phyloP scores from a whole-genome alignment of 352 stramenopile genomes.

The Pythium diclinum region DNA sequence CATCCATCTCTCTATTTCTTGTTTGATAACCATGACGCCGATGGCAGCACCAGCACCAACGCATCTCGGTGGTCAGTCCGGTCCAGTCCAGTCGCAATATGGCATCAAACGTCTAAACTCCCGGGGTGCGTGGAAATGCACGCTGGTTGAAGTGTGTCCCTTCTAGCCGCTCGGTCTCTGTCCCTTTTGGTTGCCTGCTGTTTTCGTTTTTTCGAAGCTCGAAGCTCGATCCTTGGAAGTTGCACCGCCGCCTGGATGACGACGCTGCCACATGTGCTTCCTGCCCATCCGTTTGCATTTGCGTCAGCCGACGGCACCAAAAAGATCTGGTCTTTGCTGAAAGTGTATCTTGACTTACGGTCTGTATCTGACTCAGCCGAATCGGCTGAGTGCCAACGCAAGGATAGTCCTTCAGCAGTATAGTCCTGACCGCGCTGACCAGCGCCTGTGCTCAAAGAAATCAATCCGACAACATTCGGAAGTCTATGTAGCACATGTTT shows the following conservation, averaged over 20 bases:
- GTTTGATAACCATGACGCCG: background rate
- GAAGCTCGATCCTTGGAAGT: background rate
- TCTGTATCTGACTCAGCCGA: too few relatives aligned
- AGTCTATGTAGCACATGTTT: too few relatives aligned
- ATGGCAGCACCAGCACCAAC: background rate
- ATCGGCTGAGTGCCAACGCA: too few relatives aligned
- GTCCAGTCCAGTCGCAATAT: background rate
- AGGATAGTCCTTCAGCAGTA: too few relatives aligned
- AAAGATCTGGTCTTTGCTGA: background rate
- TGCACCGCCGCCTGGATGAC: background rate
- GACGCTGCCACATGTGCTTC: background rate
- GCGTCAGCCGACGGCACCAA: background rate
- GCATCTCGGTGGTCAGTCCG: background rate
- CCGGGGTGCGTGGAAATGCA: background rate
- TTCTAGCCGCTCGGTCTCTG: background rate
- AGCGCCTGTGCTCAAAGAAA: too few relatives aligned
- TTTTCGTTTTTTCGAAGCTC: background rate
- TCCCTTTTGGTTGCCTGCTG: background rate
- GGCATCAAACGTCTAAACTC: background rate
- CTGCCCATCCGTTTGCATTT: background rate
- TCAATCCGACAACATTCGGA: too few relatives aligned
- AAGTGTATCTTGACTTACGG: too few relatives aligned
- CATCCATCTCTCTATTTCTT: background rate
- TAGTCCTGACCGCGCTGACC: too few relatives aligned
- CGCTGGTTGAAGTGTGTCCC: background rate